phyloP scores from a whole-genome alignment of 176 grass and related monocot genomes.

The Dendrocalamus sinicus region DNA sequence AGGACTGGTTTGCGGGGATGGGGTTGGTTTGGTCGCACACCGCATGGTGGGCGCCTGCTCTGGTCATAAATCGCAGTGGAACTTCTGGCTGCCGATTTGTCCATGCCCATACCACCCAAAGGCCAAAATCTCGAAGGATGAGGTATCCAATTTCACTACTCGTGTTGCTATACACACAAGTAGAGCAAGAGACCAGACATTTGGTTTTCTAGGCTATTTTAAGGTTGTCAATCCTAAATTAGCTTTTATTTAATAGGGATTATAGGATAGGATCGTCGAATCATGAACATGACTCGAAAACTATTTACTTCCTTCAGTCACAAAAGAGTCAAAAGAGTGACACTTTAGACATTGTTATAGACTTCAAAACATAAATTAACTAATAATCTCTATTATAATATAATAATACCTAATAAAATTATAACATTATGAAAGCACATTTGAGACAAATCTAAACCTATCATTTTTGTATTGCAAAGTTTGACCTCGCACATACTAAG shows the following conservation, averaged over 20 bases:
- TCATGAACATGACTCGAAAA: too few species aligned
- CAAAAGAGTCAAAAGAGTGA: too few species aligned
- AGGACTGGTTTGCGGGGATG: neutral
- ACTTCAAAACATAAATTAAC: too few species aligned
- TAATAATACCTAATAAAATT: too few species aligned
- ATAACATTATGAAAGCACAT: too few species aligned
- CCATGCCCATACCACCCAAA: neutral
- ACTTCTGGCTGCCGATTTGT: neutral
- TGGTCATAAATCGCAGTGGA: slow-evolving; percentile 20
- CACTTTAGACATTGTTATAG: too few species aligned
- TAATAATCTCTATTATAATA: too few species aligned
- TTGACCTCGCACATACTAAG: too few species aligned
- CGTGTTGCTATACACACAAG: neutral
- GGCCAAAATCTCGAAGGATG: neutral
- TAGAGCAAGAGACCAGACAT: neutral
- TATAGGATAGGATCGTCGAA: neutral
- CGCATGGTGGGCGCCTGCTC: too few species aligned
- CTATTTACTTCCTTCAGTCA: accelerated
- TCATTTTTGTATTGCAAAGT: too few species aligned
- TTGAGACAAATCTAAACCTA: too few species aligned
- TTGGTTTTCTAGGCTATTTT: neutral
- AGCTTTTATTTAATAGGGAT: neutral
- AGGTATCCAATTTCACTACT: neutral
- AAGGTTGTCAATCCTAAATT: neutral
- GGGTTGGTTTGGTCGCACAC: slow-evolving; percentile 13